These are phyloP conservation scores for Lantana camara DNA, from an alignment of 257 asterid species.

Conservation along the genomic window DNA sequence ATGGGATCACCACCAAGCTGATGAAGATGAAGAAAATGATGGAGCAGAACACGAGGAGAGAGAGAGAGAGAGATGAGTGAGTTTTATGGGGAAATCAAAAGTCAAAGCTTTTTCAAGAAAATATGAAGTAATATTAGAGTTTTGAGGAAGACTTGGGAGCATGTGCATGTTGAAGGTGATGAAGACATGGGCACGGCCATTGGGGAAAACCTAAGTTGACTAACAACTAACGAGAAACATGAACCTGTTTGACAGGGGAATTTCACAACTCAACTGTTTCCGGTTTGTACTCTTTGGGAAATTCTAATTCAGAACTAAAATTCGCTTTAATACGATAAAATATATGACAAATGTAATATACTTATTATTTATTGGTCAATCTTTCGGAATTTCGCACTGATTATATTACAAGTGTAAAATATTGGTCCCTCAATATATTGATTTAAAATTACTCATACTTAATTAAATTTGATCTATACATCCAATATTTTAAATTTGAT, in stretches of 20 bases:
- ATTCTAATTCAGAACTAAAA: no score
- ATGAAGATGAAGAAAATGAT: slow-evolving; percentile 13
- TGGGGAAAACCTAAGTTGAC: slow-evolving; percentile 45
- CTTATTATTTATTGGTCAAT: no score
- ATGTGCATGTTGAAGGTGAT: slow-evolving; percentile 54
- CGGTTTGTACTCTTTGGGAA: no score
- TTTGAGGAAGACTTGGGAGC: slow-evolving; percentile 38
- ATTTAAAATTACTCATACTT: no score
- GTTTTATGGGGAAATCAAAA: slow-evolving; percentile 36
- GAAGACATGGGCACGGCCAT: slow-evolving; percentile 44
- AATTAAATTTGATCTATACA: no score
- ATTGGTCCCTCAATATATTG: no score
- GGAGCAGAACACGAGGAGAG: slow-evolving; percentile 1
- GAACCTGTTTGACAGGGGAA: slow-evolving; percentile 24
- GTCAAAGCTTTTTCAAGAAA: slow-evolving; percentile 34
- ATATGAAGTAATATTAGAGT: slow-evolving; percentile 20
- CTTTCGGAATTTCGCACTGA: no score
- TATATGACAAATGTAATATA: no score
- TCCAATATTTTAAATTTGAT: no score
- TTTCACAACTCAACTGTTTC: no score
- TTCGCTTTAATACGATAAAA: no score
- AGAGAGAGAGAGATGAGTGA: slow-evolving; percentile 9
- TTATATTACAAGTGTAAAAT: no score
- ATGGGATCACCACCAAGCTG: slow-evolving; percentile 22
- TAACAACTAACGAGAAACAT: slow-evolving; percentile 26